Evolutionary conservation across 73 alveolate species (phyloP).

Genomic region (Paramecium octaurelia): DNA sequence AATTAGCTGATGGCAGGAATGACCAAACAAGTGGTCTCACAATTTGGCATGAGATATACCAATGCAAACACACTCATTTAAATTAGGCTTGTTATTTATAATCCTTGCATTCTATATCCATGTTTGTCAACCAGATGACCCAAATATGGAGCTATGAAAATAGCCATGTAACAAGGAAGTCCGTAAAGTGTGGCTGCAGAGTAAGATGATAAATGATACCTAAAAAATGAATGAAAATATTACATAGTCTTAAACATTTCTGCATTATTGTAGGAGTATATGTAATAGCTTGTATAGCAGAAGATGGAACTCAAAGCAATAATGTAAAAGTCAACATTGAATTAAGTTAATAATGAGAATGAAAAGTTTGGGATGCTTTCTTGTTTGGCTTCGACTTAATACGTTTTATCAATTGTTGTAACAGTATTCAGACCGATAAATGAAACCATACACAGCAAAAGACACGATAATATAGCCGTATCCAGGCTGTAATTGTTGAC

Average conservation of each 20-base stretch:
- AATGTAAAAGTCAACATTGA: background rate
- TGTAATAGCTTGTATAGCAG: background rate
- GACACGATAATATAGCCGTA: background rate
- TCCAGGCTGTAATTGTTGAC: background rate
- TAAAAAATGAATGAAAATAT: background rate
- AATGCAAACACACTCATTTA: background rate
- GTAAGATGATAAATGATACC: background rate
- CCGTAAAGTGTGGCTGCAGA: background rate
- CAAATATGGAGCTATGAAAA: background rate
- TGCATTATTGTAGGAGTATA: background rate
- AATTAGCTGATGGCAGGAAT: background rate
- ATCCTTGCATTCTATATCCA: background rate
- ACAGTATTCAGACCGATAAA: background rate
- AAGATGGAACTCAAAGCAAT: background rate
- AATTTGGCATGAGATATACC: background rate
- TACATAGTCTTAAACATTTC: background rate
- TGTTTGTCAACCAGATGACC: background rate
- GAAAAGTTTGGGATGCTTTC: background rate
- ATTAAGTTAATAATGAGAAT: background rate
- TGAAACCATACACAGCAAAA: background rate
- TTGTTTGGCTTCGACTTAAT: background rate
- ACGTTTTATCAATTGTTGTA: background rate
- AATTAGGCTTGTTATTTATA: background rate
- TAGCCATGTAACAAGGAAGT: background rate
- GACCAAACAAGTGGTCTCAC: background rate